Evolutionary conservation across 805 yeast genomes (phyloP), one percentile per base, ranked within the genome.

Genomic region (Wickerhamiella brachini): DNA sequence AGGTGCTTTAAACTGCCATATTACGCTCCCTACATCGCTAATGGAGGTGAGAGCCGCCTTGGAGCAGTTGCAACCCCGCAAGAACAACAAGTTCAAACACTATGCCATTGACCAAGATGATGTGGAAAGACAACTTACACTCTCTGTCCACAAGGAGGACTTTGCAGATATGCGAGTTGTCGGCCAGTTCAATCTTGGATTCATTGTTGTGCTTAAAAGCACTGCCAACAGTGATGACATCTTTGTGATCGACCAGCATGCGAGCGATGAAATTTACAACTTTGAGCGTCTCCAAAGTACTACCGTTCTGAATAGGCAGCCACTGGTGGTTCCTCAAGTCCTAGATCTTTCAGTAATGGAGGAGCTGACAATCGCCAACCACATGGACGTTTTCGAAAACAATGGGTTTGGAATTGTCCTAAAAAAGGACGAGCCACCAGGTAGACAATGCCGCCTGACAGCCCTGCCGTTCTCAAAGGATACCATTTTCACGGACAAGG

Each of bases 141-240:
- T 83, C 50, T 76, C 77, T 0, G 79, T 90, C 1, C 70, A 76
- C 8, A 90, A 89, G 62, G 59, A 69, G 0, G 95, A 93, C 59
- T 93, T 93, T 60, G 58, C 64, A 2, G 63, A 72, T 3, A 90
- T 93, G 97, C 65, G 74, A 42, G 68, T 93, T 12, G 77, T 90
- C 6, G 99, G 99, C 0, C 98, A 93, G 66, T 93, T 93, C 68
- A 93, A 93, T 64, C 67, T 84, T n/a, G 98, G 97, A 0, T 93
- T 93, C 59, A 86, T 93, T n/a, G 63, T 89, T 18, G 93, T 85
- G 0, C 74, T 77, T 2, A 71, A 80, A 48, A 53, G 55, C 42
- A 54, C 51, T n/a, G 50, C 51, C 24, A 65, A 66, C 12, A 26
- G 47, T 2, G 62, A 63, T 2, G 87, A 87, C 61, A 59, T 90